phyloP scores from a whole-genome alignment of 2,329 filamentous ascomycete species.

The Seiridium cupressi region DNA sequence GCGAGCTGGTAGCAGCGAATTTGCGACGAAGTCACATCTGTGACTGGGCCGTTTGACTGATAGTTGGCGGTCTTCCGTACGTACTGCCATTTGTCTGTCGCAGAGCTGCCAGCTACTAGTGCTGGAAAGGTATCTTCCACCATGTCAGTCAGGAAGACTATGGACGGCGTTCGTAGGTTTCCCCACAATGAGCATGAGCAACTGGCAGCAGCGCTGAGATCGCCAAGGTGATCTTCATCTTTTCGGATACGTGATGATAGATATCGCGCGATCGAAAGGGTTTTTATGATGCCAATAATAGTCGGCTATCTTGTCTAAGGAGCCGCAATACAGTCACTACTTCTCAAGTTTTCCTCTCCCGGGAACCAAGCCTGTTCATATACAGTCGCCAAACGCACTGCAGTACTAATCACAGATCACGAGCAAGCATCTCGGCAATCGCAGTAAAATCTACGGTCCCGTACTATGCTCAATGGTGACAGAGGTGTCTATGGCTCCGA shows the following conservation, averaged over 20 bases:
- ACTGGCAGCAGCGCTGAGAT: not conserved
- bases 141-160: not conserved
- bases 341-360: too few relatives aligned
- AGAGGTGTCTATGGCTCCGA: not conserved
- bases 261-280: too few relatives aligned
- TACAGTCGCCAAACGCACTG: too few relatives aligned
- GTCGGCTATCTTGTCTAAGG: too few relatives aligned
- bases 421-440: not conserved
- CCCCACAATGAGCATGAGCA: slow-evolving; percentile 2
- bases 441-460: not conserved
- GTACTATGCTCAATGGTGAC: not conserved
- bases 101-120: not conserved
- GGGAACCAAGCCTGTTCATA: not conserved
- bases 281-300: too few relatives aligned
- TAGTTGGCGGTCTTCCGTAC: slow-evolving; percentile 32
- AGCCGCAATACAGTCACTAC: too few relatives aligned
- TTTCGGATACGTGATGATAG: not conserved
- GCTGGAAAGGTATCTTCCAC: slow-evolving; percentile 2
- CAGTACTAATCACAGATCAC: not conserved
- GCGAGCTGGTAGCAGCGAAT: slow-evolving; percentile 31
- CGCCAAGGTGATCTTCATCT: not conserved
- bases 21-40: slow-evolving; percentile 26
- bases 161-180: not conserved
- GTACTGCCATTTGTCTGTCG: slow-evolving; percentile 1
- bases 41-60: slow-evolving; percentile 30